A percentile compares a stretch with the other conserved stretches of the same genome.
phyloP scores from a whole-genome alignment of 108 stramenopile species.

The Pseudonitzschia pungens region DNA sequence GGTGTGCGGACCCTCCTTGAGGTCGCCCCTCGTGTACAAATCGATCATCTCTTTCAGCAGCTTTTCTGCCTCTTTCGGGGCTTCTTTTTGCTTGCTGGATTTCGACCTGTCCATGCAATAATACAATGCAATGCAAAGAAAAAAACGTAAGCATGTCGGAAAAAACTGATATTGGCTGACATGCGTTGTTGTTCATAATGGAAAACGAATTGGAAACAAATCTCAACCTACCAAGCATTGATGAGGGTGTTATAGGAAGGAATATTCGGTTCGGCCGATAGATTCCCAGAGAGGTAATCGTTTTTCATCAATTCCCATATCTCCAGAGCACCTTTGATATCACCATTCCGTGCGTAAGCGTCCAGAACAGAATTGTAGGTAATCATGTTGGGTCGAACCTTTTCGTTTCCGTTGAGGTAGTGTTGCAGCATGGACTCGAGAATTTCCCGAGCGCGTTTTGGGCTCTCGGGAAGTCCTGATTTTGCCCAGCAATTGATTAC shows the following conservation, averaged over 20 bases:
- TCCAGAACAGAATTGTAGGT: conserved; percentile 1
- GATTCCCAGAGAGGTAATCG: conserved; percentile 23
- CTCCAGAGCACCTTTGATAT: not conserved
- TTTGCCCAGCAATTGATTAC: conserved; percentile 6
- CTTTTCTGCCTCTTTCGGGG: conserved; percentile 1
- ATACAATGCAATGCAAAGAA: not conserved
- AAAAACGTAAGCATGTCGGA: not conserved
- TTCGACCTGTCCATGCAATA: not conserved
- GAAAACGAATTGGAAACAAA: not conserved
- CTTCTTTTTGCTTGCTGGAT: not conserved
- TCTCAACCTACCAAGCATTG: not conserved
- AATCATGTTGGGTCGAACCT: not conserved
- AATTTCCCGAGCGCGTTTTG: not conserved
- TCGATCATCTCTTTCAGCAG: conserved; percentile 3
- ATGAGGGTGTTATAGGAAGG: conserved; percentile 10
- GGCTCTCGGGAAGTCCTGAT: not conserved
- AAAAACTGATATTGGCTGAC: not conserved
- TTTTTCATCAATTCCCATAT: conserved; percentile 9
- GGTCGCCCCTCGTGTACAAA: not conserved
- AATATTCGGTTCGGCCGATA: conserved; percentile 21
- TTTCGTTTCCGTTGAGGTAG: not conserved
- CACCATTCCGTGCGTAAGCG: not conserved
- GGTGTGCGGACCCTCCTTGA: not conserved
- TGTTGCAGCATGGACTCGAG: not conserved
- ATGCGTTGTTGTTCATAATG: not conserved